phyloP scores from a whole-genome alignment of 1,284 basidiomycete species.

The Apiotrichum sp. region DNA sequence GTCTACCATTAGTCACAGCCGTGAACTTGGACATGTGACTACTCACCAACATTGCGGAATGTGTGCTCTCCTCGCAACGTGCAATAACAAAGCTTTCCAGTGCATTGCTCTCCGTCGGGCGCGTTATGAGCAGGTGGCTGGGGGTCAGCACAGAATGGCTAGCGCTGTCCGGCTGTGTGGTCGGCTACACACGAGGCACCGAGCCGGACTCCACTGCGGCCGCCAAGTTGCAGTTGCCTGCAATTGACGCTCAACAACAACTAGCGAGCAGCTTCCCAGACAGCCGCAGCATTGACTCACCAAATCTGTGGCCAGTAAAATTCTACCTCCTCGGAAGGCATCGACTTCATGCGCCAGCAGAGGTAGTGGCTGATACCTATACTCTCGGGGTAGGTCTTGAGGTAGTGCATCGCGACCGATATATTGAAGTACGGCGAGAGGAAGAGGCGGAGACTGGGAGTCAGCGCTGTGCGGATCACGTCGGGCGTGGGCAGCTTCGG shows the following conservation, averaged over 20 bases:
- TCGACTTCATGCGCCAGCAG: constrained; percentile 69
- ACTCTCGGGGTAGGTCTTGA: constrained; percentile 80
- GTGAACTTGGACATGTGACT: too few species aligned
- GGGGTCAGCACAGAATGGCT: not conserved
- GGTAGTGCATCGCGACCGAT: constrained; percentile 82
- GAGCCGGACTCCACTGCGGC: too few species aligned
- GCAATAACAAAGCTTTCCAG: constrained; percentile 87
- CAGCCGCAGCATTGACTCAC: constrained; percentile 48
- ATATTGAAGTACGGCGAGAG: constrained; percentile 87
- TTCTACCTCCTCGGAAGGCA: constrained; percentile 72
- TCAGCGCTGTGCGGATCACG: not conserved
- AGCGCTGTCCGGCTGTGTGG: too few species aligned
- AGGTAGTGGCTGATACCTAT: constrained; percentile 96
- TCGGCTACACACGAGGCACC: too few species aligned
- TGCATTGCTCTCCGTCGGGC: constrained; percentile 80
- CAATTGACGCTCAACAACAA: too few species aligned
- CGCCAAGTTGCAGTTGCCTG: too few species aligned
- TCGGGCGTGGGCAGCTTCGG: not conserved
- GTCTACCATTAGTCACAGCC: constrained; percentile 55
- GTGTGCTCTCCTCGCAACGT: constrained; percentile 77
- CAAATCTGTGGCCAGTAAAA: constrained; percentile 97
- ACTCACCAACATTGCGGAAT: constrained; percentile 86
- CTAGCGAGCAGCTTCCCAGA: too few species aligned
- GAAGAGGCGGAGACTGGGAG: constrained; percentile 64
- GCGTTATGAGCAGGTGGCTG: constrained; percentile 86